Conservation (phyloP, 1,139 yeast species). For the Protomyces inouyei region DNA sequence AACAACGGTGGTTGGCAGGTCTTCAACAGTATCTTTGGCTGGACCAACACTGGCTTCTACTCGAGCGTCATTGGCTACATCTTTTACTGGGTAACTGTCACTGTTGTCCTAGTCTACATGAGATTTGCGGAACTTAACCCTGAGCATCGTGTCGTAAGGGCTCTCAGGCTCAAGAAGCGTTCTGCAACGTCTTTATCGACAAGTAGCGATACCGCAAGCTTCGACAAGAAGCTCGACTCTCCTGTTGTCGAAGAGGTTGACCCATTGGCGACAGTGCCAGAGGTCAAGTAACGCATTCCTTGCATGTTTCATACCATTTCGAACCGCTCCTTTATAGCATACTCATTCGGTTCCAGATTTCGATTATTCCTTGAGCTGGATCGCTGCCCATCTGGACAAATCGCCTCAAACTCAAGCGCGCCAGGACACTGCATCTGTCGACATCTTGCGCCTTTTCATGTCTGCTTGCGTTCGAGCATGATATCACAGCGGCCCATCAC, state of each 20-base stretch:
- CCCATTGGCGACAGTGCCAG: neutral
- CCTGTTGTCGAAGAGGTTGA: neutral
- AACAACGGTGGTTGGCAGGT: slow-evolving; percentile 81
- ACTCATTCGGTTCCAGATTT: too few species aligned
- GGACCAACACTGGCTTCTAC: slow-evolving; percentile 94
- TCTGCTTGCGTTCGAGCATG: neutral
- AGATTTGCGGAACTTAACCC: slow-evolving; percentile 13
- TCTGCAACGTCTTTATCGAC: neutral
- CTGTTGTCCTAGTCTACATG: slow-evolving; percentile 34
- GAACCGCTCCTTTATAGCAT: too few species aligned
- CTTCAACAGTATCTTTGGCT: slow-evolving; percentile 83
- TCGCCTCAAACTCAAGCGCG: too few species aligned
- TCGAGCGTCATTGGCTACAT: slow-evolving; percentile 81
- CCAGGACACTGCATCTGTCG: too few species aligned
- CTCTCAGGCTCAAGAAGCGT: neutral
- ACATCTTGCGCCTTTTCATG: neutral
- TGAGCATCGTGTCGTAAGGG: neutral
- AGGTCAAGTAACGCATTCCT: neutral
- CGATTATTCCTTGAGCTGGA: too few species aligned
- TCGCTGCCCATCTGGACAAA: too few species aligned
- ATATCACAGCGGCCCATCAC: neutral
- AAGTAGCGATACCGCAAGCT: neutral
- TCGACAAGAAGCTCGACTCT: neutral
- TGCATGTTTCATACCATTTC: too few species aligned
- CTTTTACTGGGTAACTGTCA: slow-evolving; percentile 67